Conservation (phyloP, 2,329 filamentous ascomycete genomes). For the Boeremia lycopersici region DNA sequence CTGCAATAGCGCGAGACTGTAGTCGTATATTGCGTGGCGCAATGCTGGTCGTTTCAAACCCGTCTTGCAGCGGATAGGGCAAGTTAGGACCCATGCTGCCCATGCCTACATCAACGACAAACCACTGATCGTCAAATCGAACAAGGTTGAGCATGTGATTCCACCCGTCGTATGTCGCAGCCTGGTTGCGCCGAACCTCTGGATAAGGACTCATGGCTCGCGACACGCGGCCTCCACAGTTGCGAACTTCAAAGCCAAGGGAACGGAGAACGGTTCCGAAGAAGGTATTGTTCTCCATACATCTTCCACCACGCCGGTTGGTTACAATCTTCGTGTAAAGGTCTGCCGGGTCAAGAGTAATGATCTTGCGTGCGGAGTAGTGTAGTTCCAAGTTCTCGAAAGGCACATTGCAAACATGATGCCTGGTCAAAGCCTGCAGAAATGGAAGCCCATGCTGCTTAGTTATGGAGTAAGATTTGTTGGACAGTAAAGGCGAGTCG, state of each 20-base stretch:
- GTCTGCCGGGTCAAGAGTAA: conserved; percentile 53
- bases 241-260: conserved; percentile 52
- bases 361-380: conserved; percentile 31
- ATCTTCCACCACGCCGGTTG: conserved; percentile 57
- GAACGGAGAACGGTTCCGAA: conserved; percentile 57
- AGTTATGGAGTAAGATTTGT: conserved; percentile 2
- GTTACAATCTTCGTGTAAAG: conserved; percentile 57
- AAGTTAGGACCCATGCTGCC: conserved; percentile 23
- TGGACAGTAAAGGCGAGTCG: conserved; percentile 7
- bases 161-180: conserved; percentile 25
- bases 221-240: conserved; percentile 23
- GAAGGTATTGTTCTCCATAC: conserved; percentile 62
- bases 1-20: conserved; percentile 16
- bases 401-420: conserved; percentile 4
- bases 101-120: conserved; percentile 48
- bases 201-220: conserved; percentile 19
- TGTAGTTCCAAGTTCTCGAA: conserved; percentile 43
- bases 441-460: conserved; percentile 14
- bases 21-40: conserved; percentile 14
- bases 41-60: conserved; percentile 20
- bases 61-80: conserved; percentile 14
- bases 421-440: conserved; percentile 8
- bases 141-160: conserved; percentile 52
- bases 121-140: conserved; percentile 26
- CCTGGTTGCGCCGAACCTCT: conserved; percentile 15